Conservation (phyloP, 352 stramenopile genomes). For the Phytopythium delawarense region DNA sequence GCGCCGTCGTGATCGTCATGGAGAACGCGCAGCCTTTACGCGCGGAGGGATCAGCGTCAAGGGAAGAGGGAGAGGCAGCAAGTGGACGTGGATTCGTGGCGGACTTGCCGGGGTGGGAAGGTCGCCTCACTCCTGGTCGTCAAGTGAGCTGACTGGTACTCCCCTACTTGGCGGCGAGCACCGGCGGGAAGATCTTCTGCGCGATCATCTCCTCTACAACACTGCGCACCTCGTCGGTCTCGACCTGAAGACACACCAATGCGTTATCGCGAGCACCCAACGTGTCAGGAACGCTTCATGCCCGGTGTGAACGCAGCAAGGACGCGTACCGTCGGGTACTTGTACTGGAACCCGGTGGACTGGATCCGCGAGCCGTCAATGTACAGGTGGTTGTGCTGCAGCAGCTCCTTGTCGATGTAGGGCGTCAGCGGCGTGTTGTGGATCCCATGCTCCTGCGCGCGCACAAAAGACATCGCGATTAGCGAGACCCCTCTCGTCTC, state of each 20-base stretch:
- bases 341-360: slow-evolving; percentile 69
- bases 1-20: neutral
- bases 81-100: neutral
- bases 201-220: slow-evolving; percentile 72
- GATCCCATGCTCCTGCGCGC: slow-evolving; percentile 57
- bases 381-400: slow-evolving; percentile 84
- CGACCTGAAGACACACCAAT: slow-evolving; percentile 33
- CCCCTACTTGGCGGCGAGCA: slow-evolving; percentile 33
- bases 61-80: neutral
- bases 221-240: slow-evolving; percentile 47
- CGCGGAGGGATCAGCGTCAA: neutral
- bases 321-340: slow-evolving; percentile 50
- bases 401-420: slow-evolving; percentile 87
- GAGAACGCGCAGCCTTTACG: neutral
- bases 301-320: neutral
- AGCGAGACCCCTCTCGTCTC: neutral
- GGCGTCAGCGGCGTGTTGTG: slow-evolving; percentile 81
- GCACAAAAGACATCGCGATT: slow-evolving; percentile 9
- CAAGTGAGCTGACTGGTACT: neutral
- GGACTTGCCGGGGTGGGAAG: neutral
- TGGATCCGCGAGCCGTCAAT: slow-evolving; percentile 76
- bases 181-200: slow-evolving; percentile 77
- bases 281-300: neutral
- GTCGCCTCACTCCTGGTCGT: neutral
- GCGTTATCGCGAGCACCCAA: slow-evolving; percentile 3